Percentiles rank a stretch among this genome's conserved stretches.
phyloP scores from a whole-genome alignment of 495 filamentous ascomycete species.

The Lophium mytilinum region DNA sequence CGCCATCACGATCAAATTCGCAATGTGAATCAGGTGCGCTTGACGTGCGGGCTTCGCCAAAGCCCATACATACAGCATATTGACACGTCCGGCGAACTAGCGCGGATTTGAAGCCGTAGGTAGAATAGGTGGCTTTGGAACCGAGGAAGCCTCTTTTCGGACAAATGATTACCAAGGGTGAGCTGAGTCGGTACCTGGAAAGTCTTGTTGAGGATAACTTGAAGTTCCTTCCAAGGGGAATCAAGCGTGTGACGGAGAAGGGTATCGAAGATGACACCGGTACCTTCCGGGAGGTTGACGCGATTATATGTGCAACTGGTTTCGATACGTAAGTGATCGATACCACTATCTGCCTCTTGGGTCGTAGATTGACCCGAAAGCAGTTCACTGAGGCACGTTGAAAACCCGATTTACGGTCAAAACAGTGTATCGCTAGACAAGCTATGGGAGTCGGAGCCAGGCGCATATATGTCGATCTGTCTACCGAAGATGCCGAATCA shows the following conservation, averaged over 20 bases:
- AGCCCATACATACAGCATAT: too few species aligned
- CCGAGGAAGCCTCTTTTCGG: too few species aligned
- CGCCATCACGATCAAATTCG: too few species aligned
- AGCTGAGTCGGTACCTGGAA: slow-evolving; percentile 8
- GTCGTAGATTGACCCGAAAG: neutral
- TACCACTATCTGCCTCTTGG: neutral
- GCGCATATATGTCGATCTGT: neutral
- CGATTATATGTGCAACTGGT: slow-evolving; percentile 8
- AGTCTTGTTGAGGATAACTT: slow-evolving; percentile 8
- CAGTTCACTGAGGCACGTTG: neutral
- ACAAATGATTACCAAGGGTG: too few species aligned
- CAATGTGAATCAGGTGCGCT: too few species aligned
- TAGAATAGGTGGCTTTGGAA: too few species aligned
- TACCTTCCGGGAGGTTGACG: slow-evolving; percentile 5
- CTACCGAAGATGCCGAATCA: neutral
- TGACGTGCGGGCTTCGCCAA: too few species aligned
- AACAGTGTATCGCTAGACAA: neutral
- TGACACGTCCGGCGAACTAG: too few species aligned
- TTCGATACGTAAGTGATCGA: neutral
- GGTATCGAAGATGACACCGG: slow-evolving; percentile 11
- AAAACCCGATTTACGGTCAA: neutral
- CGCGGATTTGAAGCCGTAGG: too few species aligned
- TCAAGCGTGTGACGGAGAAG: slow-evolving; percentile 4
- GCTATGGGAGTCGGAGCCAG: neutral
- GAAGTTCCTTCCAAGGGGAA: slow-evolving; percentile 2